Base-by-base conservation (phyloP, 345 rosid species). In the Noccaea bulbosa region DNA sequence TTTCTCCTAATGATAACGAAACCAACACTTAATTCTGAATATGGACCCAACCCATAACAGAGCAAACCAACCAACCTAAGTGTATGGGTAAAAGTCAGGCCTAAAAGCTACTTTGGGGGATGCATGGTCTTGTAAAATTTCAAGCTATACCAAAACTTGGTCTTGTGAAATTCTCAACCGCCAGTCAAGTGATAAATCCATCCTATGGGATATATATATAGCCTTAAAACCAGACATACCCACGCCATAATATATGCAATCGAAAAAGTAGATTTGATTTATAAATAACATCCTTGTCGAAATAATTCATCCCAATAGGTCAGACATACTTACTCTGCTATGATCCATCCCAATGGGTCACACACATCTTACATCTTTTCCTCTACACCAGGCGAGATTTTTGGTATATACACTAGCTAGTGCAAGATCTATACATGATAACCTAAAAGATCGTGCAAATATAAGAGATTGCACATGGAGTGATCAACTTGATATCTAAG, bases 401-500 rank as follows among this genome's bases (percentile, higher is more conserved):
- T 16, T 16, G 4, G 7, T 47, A 62, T 33, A 41, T 47, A 63
- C 44, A 63, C 32, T 38, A 38, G 27, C 60, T 39, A 51, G 49
- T 24, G 11, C n/a, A 9, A 50, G 6, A 24, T n/a, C 14, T 22
- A 22, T 4, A 5, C 27, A 12, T 54, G 62, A 67, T 67, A 33
- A 62, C 34, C 1, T n/a, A 14, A 49, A 24, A 51, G 30, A 10
- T 24, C 1, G 35, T 65, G 51, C 30, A 24, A 24, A 24, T 24
- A 24, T 24, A 37, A 65, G 16, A 43, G 20, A 12, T 7, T 8
- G 12, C 14, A 45, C 14, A 45, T 2, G 46, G 12, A 45, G 55
- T 68, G 22, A 44, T 41, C 43, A 67, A 67, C 51, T 40, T 52
- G 62, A 54, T 58, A 47, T 57, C 46, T 41, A 32, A 48, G 49